Percentiles rank a stretch among this genome's conserved stretches.
These are phyloP conservation scores for Vitis amurensis DNA, from an alignment of 164 flowering plant species.

Conservation along the genomic window DNA sequence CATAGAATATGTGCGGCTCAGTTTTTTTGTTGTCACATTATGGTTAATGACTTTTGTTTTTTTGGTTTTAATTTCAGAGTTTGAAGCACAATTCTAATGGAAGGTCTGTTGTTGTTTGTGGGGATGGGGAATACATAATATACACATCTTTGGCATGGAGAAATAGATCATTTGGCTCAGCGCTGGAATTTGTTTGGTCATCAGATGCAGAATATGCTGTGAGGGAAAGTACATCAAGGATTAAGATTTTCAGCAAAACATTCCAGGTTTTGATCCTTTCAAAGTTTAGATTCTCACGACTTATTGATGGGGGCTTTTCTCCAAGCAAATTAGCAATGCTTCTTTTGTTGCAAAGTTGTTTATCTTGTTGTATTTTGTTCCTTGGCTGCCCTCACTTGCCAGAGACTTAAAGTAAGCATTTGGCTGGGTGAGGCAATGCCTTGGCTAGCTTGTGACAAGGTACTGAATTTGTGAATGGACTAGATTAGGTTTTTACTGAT, in stretches of 20 bases:
- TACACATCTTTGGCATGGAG: conserved; percentile 99
- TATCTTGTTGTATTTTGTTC: too few relatives aligned
- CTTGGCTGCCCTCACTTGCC: too few relatives aligned
- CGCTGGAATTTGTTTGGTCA: conserved; percentile 94
- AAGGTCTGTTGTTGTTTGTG: conserved; percentile 97
- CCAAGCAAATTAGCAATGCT: too few relatives aligned
- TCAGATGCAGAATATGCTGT: conserved; percentile 97
- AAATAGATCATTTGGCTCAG: conserved; percentile 96
- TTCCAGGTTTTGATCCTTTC: conserved; percentile 63
- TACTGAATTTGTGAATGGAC: too few relatives aligned
- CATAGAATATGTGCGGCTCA: too few relatives aligned
- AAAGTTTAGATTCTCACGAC: too few relatives aligned
- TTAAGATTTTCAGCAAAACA: conserved; percentile 85
- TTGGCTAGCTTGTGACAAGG: too few relatives aligned
- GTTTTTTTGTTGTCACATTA: background rate
- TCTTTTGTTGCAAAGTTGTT: too few relatives aligned
- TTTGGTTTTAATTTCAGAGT: conserved; percentile 50
- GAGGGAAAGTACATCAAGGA: conserved; percentile 90
- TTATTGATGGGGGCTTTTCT: too few relatives aligned
- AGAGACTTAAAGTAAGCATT: too few relatives aligned
- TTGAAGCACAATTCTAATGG: conserved; percentile 98
- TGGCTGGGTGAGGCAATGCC: too few relatives aligned
- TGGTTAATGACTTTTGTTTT: background rate
- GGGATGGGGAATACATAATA: conserved; percentile 95
- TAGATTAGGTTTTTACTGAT: too few relatives aligned